A percentile compares a stretch with the other conserved stretches of the same genome.
Evolutionary conservation across 805 yeast species (phyloP).

Genomic region (Candida tibetensis): DNA sequence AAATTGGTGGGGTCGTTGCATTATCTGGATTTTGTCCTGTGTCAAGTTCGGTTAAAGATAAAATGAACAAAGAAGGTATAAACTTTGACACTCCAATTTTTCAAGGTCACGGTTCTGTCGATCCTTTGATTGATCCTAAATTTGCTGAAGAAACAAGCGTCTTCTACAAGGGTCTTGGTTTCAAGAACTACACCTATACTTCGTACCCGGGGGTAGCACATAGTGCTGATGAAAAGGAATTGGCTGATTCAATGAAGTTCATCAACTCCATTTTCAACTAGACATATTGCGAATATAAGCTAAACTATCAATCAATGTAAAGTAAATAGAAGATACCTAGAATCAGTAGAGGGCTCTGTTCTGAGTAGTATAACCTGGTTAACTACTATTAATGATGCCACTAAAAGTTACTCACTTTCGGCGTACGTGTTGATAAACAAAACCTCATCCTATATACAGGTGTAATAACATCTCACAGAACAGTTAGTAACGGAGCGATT

Average conservation of each 20-base stretch:
- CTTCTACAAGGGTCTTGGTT: conserved; percentile 49
- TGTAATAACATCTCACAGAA: too few species aligned
- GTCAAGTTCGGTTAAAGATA: conserved; percentile 13
- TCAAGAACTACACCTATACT: conserved; percentile 39
- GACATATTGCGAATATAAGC: neutral
- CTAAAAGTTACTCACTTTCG: too few species aligned
- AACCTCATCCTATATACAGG: too few species aligned
- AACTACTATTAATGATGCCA: too few species aligned
- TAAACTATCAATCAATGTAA: neutral
- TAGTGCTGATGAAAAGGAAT: conserved; percentile 63
- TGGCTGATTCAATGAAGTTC: conserved; percentile 47
- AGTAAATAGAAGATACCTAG: too few species aligned
- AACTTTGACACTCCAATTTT: conserved; percentile 73
- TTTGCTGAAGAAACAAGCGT: conserved; percentile 42
- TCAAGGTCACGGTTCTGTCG: conserved; percentile 84
- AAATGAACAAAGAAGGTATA: conserved; percentile 19
- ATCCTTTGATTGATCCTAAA: conserved; percentile 55
- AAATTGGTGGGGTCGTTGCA: conserved; percentile 74
- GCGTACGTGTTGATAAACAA: too few species aligned
- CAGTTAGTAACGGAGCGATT: too few species aligned
- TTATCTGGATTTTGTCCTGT: conserved; percentile 73
- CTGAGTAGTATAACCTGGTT: too few species aligned
- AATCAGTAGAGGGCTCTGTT: too few species aligned
- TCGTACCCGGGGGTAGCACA: conserved; percentile 67
- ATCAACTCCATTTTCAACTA: conserved; percentile 23